Evolutionary conservation across 352 stramenopile genomes (phyloP).

Genomic region (Phytophthora meadii): DNA sequence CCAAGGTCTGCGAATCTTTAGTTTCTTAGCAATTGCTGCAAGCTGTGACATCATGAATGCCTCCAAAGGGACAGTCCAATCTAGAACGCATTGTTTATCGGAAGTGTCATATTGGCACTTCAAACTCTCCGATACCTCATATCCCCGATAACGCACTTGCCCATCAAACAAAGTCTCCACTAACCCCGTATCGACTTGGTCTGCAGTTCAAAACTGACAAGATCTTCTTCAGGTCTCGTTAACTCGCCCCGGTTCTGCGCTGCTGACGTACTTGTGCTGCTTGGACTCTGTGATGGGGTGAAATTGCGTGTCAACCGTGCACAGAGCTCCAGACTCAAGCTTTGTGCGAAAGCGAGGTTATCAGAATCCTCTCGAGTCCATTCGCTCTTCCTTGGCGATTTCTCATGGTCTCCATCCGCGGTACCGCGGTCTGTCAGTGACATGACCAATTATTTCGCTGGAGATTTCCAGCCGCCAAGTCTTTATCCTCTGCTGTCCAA

Average conservation of each 20-base stretch:
- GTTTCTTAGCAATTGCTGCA: too few species aligned
- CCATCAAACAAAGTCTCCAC: too few species aligned
- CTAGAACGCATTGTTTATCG: too few species aligned
- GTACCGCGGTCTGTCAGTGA: slow-evolving; percentile 6
- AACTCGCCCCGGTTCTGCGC: not conserved
- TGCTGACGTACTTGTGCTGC: not conserved
- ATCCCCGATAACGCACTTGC: too few species aligned
- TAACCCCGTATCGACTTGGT: too few species aligned
- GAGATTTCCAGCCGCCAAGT: slow-evolving; percentile 16
- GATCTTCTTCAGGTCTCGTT: not conserved
- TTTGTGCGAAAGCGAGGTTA: not conserved
- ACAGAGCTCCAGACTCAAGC: too few species aligned
- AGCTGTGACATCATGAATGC: too few species aligned
- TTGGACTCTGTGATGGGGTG: not conserved
- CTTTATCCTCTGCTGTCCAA: slow-evolving; percentile 22
- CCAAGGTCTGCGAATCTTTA: too few species aligned
- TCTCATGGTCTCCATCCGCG: not conserved
- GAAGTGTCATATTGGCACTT: too few species aligned
- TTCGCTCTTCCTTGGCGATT: not conserved
- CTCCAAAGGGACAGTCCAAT: too few species aligned
- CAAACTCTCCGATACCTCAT: too few species aligned
- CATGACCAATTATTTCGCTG: slow-evolving; percentile 20
- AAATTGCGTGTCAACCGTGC: not conserved
- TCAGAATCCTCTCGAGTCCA: not conserved
- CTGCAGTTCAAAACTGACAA: too few species aligned